phyloP scores from a whole-genome alignment of 2,329 filamentous ascomycete genomes.

The Neurospora crassa region DNA sequence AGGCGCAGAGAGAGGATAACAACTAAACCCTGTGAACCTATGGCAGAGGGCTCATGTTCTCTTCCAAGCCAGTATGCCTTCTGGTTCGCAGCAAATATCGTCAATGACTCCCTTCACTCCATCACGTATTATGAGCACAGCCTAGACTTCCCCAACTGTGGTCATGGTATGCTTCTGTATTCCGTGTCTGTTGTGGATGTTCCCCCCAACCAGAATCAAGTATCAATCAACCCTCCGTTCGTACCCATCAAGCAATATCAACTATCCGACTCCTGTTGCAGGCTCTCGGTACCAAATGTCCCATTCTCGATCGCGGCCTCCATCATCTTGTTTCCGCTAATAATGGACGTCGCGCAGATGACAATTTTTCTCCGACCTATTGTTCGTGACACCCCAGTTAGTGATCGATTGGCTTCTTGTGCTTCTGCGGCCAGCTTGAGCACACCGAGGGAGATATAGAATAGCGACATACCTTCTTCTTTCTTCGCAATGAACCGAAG shows the following conservation, averaged over 20 bases:
- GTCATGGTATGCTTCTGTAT: not conserved
- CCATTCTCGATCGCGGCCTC: conserved; percentile 69
- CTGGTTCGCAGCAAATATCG: not conserved
- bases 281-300: conserved; percentile 42
- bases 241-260: conserved; percentile 5
- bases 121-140: not conserved
- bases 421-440: not conserved
- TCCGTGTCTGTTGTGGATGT: not conserved
- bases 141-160: not conserved
- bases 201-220: not conserved
- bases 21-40: not conserved
- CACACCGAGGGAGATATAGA: not conserved
- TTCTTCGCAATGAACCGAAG: conserved; percentile 81
- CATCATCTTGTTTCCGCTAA: conserved; percentile 85
- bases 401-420: not conserved
- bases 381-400: conserved; percentile 7
- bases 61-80: not conserved
- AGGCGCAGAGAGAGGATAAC: not conserved
- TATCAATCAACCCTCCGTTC: conserved; percentile 1
- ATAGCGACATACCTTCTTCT: conserved; percentile 51
- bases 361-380: conserved; percentile 69
- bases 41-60: not conserved
- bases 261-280: conserved; percentile 10
- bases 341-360: conserved; percentile 85
- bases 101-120: not conserved